These are phyloP conservation scores for Chrysochromulina tobinii DNA, from an alignment of 78 protist species.

Conservation along the genomic window DNA sequence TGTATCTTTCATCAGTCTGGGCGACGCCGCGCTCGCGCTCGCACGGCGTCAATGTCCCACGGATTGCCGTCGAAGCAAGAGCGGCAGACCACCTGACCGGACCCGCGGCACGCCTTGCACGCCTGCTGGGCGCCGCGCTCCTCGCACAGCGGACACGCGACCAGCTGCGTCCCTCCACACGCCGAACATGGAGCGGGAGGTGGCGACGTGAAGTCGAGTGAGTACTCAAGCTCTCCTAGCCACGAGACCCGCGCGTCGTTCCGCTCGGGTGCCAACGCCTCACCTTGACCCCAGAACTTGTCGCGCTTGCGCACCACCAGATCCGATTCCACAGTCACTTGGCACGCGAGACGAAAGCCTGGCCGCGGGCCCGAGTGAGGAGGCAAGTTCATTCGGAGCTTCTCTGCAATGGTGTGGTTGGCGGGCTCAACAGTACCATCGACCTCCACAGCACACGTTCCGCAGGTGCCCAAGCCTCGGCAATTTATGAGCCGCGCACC, in stretches of 20 bases:
- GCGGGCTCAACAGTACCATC: not conserved
- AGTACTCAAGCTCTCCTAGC: not conserved
- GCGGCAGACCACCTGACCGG: not conserved
- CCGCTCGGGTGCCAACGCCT: not conserved
- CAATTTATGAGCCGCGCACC: constrained; percentile 10
- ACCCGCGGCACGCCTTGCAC: not conserved
- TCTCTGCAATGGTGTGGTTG: not conserved
- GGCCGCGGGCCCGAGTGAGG: not conserved
- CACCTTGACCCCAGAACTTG: constrained; percentile 11
- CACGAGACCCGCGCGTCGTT: not conserved
- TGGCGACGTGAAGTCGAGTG: not conserved
- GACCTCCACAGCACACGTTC: constrained; percentile 19
- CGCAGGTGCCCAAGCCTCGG: constrained; percentile 42
- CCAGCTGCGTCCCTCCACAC: not conserved
- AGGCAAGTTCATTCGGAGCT: not conserved
- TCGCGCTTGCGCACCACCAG: not conserved
- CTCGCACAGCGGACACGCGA: not conserved
- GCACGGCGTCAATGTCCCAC: not conserved
- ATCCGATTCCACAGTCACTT: not conserved
- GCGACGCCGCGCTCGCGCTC: not conserved
- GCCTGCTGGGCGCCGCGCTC: not conserved
- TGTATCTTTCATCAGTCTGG: not conserved
- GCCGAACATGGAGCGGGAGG: not conserved
- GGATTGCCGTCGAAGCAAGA: not conserved
- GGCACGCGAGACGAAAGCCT: constrained; percentile 12